Evolutionary conservation across 495 filamentous ascomycete genomes (phyloP).

Genomic region (Aspergillus asperescens): DNA sequence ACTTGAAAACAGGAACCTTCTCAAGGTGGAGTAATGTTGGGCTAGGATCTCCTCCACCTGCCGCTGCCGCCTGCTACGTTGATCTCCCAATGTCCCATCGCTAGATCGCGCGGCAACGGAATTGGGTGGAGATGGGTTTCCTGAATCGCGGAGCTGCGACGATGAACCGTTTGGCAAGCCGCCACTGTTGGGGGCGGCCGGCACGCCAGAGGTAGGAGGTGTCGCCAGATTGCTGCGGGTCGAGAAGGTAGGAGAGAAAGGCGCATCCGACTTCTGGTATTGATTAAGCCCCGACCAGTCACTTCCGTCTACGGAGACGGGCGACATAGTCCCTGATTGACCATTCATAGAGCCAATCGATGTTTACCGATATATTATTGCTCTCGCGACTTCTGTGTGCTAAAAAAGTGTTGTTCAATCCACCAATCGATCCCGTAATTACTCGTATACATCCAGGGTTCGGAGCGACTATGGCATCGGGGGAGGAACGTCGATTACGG

Average conservation of each 20-base stretch:
- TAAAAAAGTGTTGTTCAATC: not conserved
- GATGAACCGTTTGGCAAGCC: slow-evolving; percentile 28
- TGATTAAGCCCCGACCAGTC: slow-evolving; percentile 81
- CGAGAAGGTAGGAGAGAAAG: slow-evolving; percentile 49
- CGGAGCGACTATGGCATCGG: slow-evolving; percentile 13
- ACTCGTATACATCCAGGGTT: slow-evolving; percentile 19
- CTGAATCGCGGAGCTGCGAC: slow-evolving; percentile 40
- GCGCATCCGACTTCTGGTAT: slow-evolving; percentile 58
- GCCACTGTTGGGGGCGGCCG: slow-evolving; percentile 55
- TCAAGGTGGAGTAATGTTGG: slow-evolving; percentile 78
- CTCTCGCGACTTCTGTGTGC: not conserved
- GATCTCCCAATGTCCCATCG: slow-evolving; percentile 59
- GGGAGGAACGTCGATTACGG: not conserved
- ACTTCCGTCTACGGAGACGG: slow-evolving; percentile 74
- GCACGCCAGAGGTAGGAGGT: slow-evolving; percentile 63
- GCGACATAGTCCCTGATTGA: slow-evolving; percentile 66
- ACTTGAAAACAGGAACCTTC: slow-evolving; percentile 63
- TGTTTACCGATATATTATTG: not conserved
- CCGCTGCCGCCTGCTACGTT: slow-evolving; percentile 50
- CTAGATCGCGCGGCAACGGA: slow-evolving; percentile 76
- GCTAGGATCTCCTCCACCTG: slow-evolving; percentile 63
- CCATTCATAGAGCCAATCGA: slow-evolving; percentile 49
- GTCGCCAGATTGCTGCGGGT: slow-evolving; percentile 62
- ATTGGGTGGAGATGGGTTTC: slow-evolving; percentile 75
- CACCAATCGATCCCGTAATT: not conserved